phyloP scores from a whole-genome alignment of 768 basidiomycete genomes.

The Daedaleopsis nitida region DNA sequence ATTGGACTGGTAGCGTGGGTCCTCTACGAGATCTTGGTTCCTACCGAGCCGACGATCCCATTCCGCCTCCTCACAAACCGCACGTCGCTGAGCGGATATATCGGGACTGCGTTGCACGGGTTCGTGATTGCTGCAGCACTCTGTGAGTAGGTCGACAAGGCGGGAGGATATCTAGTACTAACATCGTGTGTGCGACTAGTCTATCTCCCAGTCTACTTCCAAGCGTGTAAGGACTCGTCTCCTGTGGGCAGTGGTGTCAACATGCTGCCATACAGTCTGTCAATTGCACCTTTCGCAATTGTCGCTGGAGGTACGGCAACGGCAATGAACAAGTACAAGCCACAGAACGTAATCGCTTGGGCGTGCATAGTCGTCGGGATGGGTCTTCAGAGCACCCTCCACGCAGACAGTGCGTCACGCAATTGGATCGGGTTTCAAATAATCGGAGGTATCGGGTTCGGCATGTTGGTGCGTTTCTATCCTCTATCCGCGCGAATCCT shows the following conservation, averaged over 20 bases:
- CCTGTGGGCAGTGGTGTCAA: constrained; percentile 33
- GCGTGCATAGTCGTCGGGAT: constrained; percentile 38
- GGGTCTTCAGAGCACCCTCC: constrained; percentile 34
- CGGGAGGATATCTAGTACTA: not conserved
- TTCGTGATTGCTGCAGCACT: constrained; percentile 18
- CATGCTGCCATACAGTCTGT: constrained; percentile 27
- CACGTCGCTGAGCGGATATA: constrained; percentile 21
- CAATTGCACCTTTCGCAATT: constrained; percentile 30
- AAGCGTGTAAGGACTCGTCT: constrained; percentile 39
- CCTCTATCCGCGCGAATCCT: not conserved
- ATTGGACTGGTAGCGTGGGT: constrained; percentile 24
- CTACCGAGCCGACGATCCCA: constrained; percentile 6
- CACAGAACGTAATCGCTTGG: constrained; percentile 40
- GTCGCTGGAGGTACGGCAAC: constrained; percentile 27
- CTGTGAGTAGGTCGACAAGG: constrained; percentile 23
- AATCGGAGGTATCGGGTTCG: constrained; percentile 20
- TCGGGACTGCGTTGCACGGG: constrained; percentile 28
- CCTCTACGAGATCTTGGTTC: constrained; percentile 3
- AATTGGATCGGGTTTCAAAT: constrained; percentile 33
- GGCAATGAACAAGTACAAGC: constrained; percentile 29
- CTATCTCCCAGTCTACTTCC: constrained; percentile 48
- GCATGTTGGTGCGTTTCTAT: constrained; percentile 18
- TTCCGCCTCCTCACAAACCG: constrained; percentile 8
- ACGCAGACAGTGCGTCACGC: constrained; percentile 20
- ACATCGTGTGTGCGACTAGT: constrained; percentile 22